Percentiles rank a stretch among this genome's conserved stretches.
Conservation (phyloP, 805 yeast species). For the Sugiyamaella floridensis region DNA sequence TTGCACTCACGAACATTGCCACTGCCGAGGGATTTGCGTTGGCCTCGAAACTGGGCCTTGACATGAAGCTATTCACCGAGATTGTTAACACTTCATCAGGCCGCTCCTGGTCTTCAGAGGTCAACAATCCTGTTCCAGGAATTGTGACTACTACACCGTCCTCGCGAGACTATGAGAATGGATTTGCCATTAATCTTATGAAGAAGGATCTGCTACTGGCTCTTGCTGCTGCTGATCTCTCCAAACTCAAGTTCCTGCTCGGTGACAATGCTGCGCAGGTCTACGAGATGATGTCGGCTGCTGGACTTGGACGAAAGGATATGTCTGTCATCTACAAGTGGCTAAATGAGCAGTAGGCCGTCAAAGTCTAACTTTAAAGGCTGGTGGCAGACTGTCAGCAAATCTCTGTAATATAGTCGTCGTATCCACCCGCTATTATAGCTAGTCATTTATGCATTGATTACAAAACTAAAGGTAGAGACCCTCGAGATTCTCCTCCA, state of each 20-base stretch:
- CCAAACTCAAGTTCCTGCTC: slow-evolving; percentile 19
- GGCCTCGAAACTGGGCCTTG: slow-evolving; percentile 44
- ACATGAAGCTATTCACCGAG: slow-evolving; percentile 41
- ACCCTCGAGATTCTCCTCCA: slow-evolving; percentile 93
- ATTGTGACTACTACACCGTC: slow-evolving; percentile 43
- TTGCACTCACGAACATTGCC: slow-evolving; percentile 48
- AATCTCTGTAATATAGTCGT: background rate
- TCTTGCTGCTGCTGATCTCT: slow-evolving; percentile 23
- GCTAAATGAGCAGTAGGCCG: slow-evolving; percentile 12
- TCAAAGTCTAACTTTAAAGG: too few species aligned
- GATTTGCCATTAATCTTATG: slow-evolving; percentile 35
- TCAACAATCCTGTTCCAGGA: slow-evolving; percentile 48
- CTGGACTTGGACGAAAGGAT: slow-evolving; percentile 19
- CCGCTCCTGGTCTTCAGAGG: slow-evolving; percentile 48
- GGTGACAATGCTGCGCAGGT: slow-evolving; percentile 22
- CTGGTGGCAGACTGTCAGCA: background rate
- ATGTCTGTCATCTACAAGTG: slow-evolving; percentile 26
- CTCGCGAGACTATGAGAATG: slow-evolving; percentile 41
- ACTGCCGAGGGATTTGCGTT: slow-evolving; percentile 50
- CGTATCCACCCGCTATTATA: background rate
- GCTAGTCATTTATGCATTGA: background rate
- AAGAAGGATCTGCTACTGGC: slow-evolving; percentile 38
- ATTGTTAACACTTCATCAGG: slow-evolving; percentile 48
- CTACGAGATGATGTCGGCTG: slow-evolving; percentile 19
- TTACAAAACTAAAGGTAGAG: slow-evolving; percentile 54